Conservation (phyloP, 306 rosid species). For the Ochetophila trinervis region DNA sequence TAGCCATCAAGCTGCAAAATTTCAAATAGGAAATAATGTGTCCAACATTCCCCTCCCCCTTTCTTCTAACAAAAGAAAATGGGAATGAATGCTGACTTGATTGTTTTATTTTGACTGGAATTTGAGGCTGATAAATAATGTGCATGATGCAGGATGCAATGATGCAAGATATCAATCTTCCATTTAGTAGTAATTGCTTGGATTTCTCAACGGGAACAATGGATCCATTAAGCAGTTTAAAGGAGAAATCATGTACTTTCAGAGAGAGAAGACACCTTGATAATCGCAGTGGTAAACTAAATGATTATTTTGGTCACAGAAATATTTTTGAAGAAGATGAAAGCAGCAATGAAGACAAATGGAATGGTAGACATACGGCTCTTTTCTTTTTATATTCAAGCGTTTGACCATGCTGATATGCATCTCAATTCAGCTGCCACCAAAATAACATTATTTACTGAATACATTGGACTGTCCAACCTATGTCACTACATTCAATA, state of each 20-base stretch:
- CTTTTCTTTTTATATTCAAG: not conserved
- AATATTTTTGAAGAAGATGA: slow-evolving; percentile 34
- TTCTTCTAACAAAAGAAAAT: too few species aligned
- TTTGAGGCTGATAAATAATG: not conserved
- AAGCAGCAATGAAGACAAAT: slow-evolving; percentile 35
- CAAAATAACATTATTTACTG: not conserved
- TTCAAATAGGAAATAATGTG: not conserved
- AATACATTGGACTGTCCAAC: not conserved
- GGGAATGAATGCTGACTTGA: too few species aligned
- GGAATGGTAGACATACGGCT: slow-evolving; percentile 51
- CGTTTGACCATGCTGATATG: slow-evolving; percentile 5
- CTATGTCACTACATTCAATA: not conserved
- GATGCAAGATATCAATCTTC: slow-evolving; percentile 50
- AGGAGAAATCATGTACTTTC: slow-evolving; percentile 28
- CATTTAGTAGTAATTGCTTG: slow-evolving; percentile 30
- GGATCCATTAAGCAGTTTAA: slow-evolving; percentile 39
- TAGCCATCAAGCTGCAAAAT: not conserved
- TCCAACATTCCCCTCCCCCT: too few species aligned
- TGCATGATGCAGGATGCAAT: slow-evolving; percentile 56
- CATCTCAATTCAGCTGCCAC: not conserved
- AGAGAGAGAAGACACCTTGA: slow-evolving; percentile 30
- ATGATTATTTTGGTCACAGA: slow-evolving; percentile 35
- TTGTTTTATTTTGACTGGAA: not conserved
- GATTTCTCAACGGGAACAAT: slow-evolving; percentile 33
- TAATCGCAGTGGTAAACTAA: slow-evolving; percentile 29